Evolutionary conservation across 2,329 filamentous ascomycete species (phyloP).

Genomic region (Colletotrichum chlorophyti): DNA sequence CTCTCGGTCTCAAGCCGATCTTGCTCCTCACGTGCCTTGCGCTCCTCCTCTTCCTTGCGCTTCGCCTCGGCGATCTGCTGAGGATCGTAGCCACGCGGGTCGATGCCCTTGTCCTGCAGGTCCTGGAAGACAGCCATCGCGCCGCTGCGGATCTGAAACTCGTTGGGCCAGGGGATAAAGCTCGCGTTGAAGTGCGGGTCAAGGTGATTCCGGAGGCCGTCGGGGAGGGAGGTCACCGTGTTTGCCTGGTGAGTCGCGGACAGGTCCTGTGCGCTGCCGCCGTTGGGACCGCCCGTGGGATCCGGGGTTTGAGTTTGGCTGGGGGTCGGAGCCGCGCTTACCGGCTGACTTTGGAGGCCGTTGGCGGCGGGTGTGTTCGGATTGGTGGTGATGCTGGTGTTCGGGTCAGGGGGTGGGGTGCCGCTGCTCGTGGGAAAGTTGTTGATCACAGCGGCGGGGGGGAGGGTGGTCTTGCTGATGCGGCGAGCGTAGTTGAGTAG

Average conservation of each 20-base stretch:
- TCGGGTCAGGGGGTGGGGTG: slow-evolving; percentile 23
- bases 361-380: slow-evolving; percentile 18
- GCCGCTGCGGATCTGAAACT: slow-evolving; percentile 73
- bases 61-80: slow-evolving; percentile 59
- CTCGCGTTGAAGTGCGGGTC: slow-evolving; percentile 62
- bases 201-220: slow-evolving; percentile 54
- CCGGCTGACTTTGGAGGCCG: slow-evolving; percentile 27
- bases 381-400: slow-evolving; percentile 21
- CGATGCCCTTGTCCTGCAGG: slow-evolving; percentile 66
- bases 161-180: slow-evolving; percentile 82
- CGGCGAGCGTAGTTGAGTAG: slow-evolving; percentile 79
- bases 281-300: slow-evolving; percentile 24
- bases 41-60: slow-evolving; percentile 57
- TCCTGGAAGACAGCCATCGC: slow-evolving; percentile 70
- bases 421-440: slow-evolving; percentile 35
- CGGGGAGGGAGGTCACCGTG: slow-evolving; percentile 51
- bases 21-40: slow-evolving; percentile 40
- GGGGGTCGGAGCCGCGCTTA: slow-evolving; percentile 34
- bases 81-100: slow-evolving; percentile 67
- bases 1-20: slow-evolving; percentile 52
- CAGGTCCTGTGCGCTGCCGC: slow-evolving; percentile 32
- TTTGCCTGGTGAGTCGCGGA: slow-evolving; percentile 41
- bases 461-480: slow-evolving; percentile 81
- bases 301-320: slow-evolving; percentile 30
- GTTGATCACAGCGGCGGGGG: slow-evolving; percentile 62